Conservation (phyloP, 2,329 filamentous ascomycete genomes). For the Cladosporium sp. region DNA sequence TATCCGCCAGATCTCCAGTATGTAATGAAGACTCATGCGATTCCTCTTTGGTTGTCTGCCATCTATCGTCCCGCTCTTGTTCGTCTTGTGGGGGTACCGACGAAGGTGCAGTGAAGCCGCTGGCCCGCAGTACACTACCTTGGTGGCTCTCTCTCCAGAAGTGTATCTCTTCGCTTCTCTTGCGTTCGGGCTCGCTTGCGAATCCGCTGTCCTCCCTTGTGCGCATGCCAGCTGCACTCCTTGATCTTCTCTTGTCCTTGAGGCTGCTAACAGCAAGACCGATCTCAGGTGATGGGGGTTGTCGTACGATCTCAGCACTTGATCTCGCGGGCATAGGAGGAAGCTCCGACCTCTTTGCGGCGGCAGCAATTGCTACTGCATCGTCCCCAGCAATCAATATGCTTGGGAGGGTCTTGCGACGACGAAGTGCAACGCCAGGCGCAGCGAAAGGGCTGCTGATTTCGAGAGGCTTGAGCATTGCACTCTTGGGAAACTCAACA, state of each 20-base stretch:
- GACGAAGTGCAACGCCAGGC: slow-evolving; percentile 28
- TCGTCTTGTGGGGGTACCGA: slow-evolving; percentile 15
- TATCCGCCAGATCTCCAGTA: not conserved
- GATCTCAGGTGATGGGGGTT: slow-evolving; percentile 16
- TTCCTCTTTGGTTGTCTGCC: slow-evolving; percentile 11
- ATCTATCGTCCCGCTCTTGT: slow-evolving; percentile 20
- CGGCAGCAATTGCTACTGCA: slow-evolving; percentile 23
- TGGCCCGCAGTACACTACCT: slow-evolving; percentile 31
- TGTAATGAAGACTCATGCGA: not conserved
- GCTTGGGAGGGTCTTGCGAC: slow-evolving; percentile 37
- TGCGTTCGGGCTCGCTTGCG: slow-evolving; percentile 25
- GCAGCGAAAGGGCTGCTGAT: slow-evolving; percentile 36
- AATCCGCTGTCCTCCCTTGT: slow-evolving; percentile 12
- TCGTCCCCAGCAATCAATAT: slow-evolving; percentile 31
- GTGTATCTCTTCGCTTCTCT: slow-evolving; percentile 39
- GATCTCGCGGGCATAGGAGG: slow-evolving; percentile 15
- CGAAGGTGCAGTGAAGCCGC: slow-evolving; percentile 27
- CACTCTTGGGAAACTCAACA: slow-evolving; percentile 40
- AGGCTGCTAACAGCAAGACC: slow-evolving; percentile 23
- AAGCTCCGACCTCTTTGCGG: slow-evolving; percentile 18
- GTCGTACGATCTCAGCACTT: not conserved
- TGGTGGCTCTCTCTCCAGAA: slow-evolving; percentile 39
- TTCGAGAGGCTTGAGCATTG: slow-evolving; percentile 38
- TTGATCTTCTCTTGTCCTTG: slow-evolving; percentile 35
- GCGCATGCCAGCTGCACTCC: slow-evolving; percentile 37